Evolutionary conservation across 2,329 filamentous ascomycete species (phyloP).

Genomic region (Exophiala viscosa): DNA sequence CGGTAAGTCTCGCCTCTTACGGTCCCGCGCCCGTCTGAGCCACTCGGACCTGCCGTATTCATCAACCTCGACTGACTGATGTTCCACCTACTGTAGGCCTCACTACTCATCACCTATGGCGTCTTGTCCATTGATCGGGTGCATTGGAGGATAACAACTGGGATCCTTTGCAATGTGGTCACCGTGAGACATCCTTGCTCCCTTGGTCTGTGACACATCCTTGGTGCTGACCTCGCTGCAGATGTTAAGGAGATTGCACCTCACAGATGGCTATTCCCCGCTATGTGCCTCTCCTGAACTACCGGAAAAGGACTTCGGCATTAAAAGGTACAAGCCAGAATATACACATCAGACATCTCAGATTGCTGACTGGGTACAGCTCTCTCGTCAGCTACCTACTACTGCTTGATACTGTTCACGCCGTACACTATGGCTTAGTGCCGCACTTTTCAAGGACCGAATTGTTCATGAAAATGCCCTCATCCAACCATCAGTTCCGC

Average conservation of each 20-base stretch:
- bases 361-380: background rate
- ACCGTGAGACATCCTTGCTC: slow-evolving; percentile 6
- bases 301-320: slow-evolving; percentile 6
- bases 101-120: slow-evolving; percentile 4
- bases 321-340: slow-evolving; percentile 8
- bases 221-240: background rate
- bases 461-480: slow-evolving; percentile 12
- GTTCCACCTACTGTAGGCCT: background rate
- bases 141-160: slow-evolving; percentile 2
- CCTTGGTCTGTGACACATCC: background rate
- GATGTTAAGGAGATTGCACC: slow-evolving; percentile 12
- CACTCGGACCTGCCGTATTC: no score
- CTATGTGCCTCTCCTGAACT: background rate
- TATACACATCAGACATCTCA: no score
- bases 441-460: slow-evolving; percentile 5
- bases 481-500: slow-evolving; percentile 7
- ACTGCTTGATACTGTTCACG: slow-evolving; percentile 7
- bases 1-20: background rate
- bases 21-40: background rate
- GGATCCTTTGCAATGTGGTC: slow-evolving; percentile 8
- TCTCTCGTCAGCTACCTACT: slow-evolving; percentile 9
- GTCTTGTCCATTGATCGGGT: slow-evolving; percentile 2
- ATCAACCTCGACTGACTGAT: background rate
- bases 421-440: slow-evolving; percentile 1
- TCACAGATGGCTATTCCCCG: slow-evolving; percentile 13